These are phyloP conservation scores for Macaranga tanarius DNA, from an alignment of 441 rosid genomes.

Conservation along the genomic window DNA sequence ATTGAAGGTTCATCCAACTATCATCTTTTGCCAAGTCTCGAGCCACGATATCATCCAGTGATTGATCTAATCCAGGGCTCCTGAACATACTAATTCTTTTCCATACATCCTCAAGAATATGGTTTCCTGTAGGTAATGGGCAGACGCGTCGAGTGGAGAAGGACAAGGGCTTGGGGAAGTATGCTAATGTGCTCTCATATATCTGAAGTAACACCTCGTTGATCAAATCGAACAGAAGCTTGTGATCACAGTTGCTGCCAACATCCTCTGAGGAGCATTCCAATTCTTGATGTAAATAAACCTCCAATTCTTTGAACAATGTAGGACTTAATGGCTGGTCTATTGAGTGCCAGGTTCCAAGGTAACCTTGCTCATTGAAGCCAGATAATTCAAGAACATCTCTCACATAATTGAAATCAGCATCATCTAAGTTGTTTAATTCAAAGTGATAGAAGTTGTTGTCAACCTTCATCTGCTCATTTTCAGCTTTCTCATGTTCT, in stretches of 20 bases:
- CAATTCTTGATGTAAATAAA: constrained; percentile 31
- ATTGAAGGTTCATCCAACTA: constrained; percentile 59
- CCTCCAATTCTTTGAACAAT: constrained; percentile 51
- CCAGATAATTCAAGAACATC: constrained; percentile 63
- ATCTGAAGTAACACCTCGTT: constrained; percentile 59
- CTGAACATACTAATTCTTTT: constrained; percentile 45
- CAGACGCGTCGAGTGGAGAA: constrained; percentile 26
- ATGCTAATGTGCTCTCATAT: constrained; percentile 36
- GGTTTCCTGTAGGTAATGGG: constrained; percentile 43
- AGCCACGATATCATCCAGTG: constrained; percentile 60
- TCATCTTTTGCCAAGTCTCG: constrained; percentile 52
- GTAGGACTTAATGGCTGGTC: constrained; percentile 69
- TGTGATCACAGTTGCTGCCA: constrained; percentile 35
- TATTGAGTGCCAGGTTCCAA: constrained; percentile 53
- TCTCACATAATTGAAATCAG: constrained; percentile 51
- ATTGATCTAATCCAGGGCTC: constrained; percentile 30
- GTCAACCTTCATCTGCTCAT: constrained; percentile 14
- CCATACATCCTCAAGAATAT: constrained; percentile 65
- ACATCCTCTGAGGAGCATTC: constrained; percentile 28
- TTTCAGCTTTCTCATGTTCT: constrained; percentile 22
- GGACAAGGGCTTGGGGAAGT: constrained; percentile 61
- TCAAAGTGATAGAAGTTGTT: constrained; percentile 17
- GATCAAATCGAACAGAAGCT: constrained; percentile 59
- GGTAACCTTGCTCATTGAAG: constrained; percentile 39
- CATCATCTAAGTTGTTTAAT: constrained; percentile 30